phyloP scores from a whole-genome alignment of 2,329 filamentous ascomycete genomes.

The Fusarium buxicola region DNA sequence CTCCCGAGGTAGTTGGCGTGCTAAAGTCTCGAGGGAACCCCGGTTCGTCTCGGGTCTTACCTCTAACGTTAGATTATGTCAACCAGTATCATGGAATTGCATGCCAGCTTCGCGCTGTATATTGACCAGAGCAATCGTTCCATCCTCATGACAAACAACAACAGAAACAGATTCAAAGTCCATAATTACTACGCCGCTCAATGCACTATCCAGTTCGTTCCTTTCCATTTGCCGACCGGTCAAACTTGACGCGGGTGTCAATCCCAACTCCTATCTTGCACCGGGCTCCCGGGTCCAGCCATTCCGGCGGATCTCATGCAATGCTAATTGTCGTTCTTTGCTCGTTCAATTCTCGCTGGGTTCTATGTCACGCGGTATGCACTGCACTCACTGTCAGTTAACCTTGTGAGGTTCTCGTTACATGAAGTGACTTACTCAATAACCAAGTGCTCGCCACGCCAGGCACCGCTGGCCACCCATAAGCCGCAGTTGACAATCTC shows the following conservation, averaged over 20 bases:
- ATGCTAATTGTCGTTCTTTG: slow-evolving; percentile 30
- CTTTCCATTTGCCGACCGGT: slow-evolving; percentile 30
- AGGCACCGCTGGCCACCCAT: slow-evolving; percentile 63
- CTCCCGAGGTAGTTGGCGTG: not conserved
- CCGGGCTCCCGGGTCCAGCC: slow-evolving; percentile 39
- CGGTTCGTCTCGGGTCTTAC: not conserved
- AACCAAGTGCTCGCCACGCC: slow-evolving; percentile 58
- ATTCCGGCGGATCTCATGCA: slow-evolving; percentile 37
- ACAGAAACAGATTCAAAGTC: slow-evolving; percentile 18
- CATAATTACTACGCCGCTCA: slow-evolving; percentile 34
- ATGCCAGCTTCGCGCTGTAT: slow-evolving; percentile 26
- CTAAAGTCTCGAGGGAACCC: not conserved
- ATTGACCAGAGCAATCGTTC: slow-evolving; percentile 30
- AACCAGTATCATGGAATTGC: slow-evolving; percentile 21
- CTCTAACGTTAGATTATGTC: not conserved
- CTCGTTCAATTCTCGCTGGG: slow-evolving; percentile 11
- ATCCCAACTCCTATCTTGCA: slow-evolving; percentile 36
- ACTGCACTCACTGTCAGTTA: slow-evolving; percentile 38
- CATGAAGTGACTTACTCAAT: slow-evolving; percentile 55
- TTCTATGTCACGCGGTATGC: slow-evolving; percentile 51
- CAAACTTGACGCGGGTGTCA: slow-evolving; percentile 31
- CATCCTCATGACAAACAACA: slow-evolving; percentile 24
- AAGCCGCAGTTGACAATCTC: slow-evolving; percentile 62
- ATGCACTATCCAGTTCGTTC: slow-evolving; percentile 32
- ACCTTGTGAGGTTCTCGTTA: slow-evolving; percentile 3